Base-by-base conservation (phyloP, 352 stramenopile species). In the Globisporangium middletonii region DNA sequence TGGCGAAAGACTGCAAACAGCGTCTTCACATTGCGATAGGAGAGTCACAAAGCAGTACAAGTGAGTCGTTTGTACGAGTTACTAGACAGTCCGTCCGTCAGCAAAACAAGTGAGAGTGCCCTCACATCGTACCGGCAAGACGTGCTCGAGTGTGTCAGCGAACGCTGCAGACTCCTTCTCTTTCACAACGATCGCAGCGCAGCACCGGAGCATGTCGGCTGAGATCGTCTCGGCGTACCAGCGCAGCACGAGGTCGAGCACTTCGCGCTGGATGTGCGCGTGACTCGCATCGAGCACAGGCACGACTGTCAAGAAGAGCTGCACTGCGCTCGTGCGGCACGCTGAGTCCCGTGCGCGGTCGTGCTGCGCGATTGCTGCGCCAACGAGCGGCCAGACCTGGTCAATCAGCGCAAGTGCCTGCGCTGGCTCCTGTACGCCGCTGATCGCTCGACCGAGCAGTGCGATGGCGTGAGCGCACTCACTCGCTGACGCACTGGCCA, bases 401-500 rank as follows among this genome's bases (percentile, higher is more conserved):
- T 73, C 65, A 4, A 75, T 50, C 41, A 88, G 50, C 0, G 55
- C 53, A 11, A 61, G 46, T 3, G 70, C 64, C n/a, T 82, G 68
- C 1, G 41, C 35, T 15, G 59, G 35, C 19, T 71, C 64, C 48
- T 77, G 62, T 12, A 86, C 62, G 28, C 79, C 79, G 45, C 62
- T 61, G 50, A 88, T 70, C n/a, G 77, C 77, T 41, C 80, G 72
- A 18, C 77, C 71, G n/a, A 88, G 62, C 19, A 88, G 58, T 37
- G 71, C 70, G 1, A 86, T 58, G 8, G 62, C 69, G 37, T 46
- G 62, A 4, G 64, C 68, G 30, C 60, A 67, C 26, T 79, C 67
- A 0, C 27, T 46, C 35, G 67, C 33, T n/a, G 60, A 68, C 43
- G 45, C 41, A 57, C 67, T 79, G 58, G 74, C 66, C 1, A 77